Conservation (phyloP, 2,329 filamentous ascomycete genomes). For the Coniella vitis region DNA sequence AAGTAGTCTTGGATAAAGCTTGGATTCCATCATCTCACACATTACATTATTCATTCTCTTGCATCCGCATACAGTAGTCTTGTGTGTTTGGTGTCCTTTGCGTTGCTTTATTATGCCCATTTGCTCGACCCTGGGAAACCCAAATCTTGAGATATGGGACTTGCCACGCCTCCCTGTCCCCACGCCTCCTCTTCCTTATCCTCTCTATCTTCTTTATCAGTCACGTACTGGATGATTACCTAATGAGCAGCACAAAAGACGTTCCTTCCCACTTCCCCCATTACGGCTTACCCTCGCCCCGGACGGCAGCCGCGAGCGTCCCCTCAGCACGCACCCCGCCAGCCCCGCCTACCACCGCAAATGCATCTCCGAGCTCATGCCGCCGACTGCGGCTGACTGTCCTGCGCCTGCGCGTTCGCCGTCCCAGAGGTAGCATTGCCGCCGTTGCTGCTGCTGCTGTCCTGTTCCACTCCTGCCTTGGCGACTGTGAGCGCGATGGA, state of each 20-base stretch:
- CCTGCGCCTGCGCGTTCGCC: conserved; percentile 26
- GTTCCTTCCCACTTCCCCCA: too few species aligned
- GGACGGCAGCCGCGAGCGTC: too few species aligned
- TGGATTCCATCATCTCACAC: neutral
- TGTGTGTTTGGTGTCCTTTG: too few species aligned
- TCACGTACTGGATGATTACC: too few species aligned
- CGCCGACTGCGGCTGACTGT: conserved; percentile 31
- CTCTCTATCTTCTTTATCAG: neutral
- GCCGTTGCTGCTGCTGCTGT: conserved; percentile 21
- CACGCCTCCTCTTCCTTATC: neutral
- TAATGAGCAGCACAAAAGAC: too few species aligned
- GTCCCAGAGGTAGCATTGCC: conserved; percentile 17
- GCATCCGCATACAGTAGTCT: too few species aligned
- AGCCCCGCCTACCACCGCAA: conserved; percentile 6
- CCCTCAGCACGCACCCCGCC: neutral
- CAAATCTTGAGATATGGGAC: too few species aligned
- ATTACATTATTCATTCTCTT: neutral
- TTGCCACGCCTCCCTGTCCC: neutral
- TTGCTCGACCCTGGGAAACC: too few species aligned
- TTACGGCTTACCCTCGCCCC: neutral
- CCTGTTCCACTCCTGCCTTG: conserved; percentile 16
- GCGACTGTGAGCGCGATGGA: conserved; percentile 29
- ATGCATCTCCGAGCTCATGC: conserved; percentile 15
- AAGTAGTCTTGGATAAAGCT: too few species aligned
- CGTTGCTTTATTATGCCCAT: too few species aligned